Evolutionary conservation across 768 basidiomycete species (phyloP), one percentile per base, ranked within the genome.

Genomic region (Xanthoconium purpureum): DNA sequence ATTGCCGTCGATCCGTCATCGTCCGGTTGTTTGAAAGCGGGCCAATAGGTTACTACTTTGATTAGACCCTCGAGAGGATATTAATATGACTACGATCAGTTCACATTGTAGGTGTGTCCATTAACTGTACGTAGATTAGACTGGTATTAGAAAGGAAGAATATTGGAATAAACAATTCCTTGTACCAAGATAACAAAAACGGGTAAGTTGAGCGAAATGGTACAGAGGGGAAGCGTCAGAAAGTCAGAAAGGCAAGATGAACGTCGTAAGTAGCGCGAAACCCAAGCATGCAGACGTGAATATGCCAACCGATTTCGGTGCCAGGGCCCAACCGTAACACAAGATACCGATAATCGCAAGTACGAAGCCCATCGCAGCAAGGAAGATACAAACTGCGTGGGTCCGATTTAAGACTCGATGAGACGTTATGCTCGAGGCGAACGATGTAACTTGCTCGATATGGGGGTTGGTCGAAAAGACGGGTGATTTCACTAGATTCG

Each of bases 311-410:
- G 75, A 75, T 3, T 29, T 50, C 2, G 82, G 73, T 52, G 81
- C 75, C 35, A 67, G 60, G 8, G 76, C 74, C 83, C 83, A 85
- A 1, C 77, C 70, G 58, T 77, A 82, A 59, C 76, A 76, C 14
- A 83, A 6, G 43, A 83, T 77, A 0, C 84, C 83, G 20, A 72
- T 59, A 24, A 83, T 65, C 1, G 78, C 78, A 18, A 84, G 71
- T 3, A 73, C 60, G 60, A 85, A 85, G 11, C 84, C 83, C 18
- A 72, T 39, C 6, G 72, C 68, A 9, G 83, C 70, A 8, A 81
- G 64, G 55, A 71, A 57, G 51, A 84, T 76, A 56, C 80, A 82
- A 6, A 84, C 65, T n/a, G 72, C 59, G 54, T 84, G 82, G 37
- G 75, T 77, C 12, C 78, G 74, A 49, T 73, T 74, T 36, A 85